Base-by-base conservation (phyloP, 202 grass and related monocot species). In the Setaria italica region DNA sequence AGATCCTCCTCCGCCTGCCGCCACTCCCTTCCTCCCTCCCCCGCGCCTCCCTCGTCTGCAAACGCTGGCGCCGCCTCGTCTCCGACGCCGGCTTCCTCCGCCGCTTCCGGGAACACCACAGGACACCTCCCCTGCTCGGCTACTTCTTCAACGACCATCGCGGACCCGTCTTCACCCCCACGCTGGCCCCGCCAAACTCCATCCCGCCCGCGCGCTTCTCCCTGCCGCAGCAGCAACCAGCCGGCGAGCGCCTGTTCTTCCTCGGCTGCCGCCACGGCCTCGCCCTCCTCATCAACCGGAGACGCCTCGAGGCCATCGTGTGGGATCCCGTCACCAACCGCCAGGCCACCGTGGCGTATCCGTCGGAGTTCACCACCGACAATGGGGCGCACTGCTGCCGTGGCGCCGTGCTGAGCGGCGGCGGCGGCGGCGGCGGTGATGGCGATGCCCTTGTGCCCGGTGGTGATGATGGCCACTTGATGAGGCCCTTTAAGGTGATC, bases 261-360 rank as follows among this genome's bases (percentile, higher is more conserved):
- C 72, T 56, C 50, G 55, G 74, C 37, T 77, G 54, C 74, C 74
- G 74, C 55, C 55, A 77, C 13, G 74, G 74, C 55, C 74, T 62
- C 12, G 74, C n/a, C 2, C 74, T 77, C 20, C 74, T 77, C 37
- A 58, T 77, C 55, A 25, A 77, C 55, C 55, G 35, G 12, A 60
- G 20, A 8, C 37, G 37, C 37, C 74, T 58, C 12, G 0, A 77
- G 6, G 37, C 51, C 37, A 13, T 41, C 12, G 74, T 77, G 11
- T 62, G 74, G 55, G 55, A 77, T 0, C 74, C 74, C 37, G 1
- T 30, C 55, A 16, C 74, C 12, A 56, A 37, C 6, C 12, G 20
- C 74, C 37, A 4, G 37, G 35, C 6, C 55, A 59, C 74, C 54
- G 16, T 77, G 7, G 37, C 54, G 0, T 77, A 43, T 1, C 54